phyloP scores from a whole-genome alignment of 2,329 filamentous ascomycete genomes.

The Penicillium sp. region DNA sequence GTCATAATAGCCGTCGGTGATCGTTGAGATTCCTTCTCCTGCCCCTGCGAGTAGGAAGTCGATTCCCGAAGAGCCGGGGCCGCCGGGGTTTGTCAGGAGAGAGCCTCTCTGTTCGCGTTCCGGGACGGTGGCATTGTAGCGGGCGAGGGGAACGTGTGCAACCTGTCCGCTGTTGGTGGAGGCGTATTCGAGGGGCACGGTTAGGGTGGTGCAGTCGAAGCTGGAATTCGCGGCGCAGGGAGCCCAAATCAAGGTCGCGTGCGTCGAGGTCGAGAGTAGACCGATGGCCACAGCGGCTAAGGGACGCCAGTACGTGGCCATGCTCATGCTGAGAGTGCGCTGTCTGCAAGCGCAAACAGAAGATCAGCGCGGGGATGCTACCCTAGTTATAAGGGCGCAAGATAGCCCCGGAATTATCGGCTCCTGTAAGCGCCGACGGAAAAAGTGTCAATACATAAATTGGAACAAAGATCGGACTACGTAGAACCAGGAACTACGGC shows the following conservation, averaged over 20 bases:
- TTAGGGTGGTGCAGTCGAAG: conserved; percentile 14
- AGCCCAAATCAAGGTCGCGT: conserved; percentile 9
- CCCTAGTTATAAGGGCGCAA: no score
- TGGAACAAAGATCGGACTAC: no score
- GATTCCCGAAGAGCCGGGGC: conserved; percentile 8
- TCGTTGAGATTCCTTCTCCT: neutral
- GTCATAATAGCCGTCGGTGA: conserved; percentile 10
- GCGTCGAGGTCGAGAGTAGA: neutral
- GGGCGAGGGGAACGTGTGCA: conserved; percentile 2
- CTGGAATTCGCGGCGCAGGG: conserved; percentile 4
- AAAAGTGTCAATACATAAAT: no score
- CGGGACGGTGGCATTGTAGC: neutral
- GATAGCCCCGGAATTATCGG: no score
- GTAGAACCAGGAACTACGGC: no score
- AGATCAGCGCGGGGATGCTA: no score
- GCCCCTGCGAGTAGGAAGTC: conserved; percentile 3
- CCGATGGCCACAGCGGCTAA: neutral
- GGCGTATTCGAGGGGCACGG: conserved; percentile 15
- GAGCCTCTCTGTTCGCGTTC: neutral
- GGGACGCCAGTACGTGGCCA: neutral
- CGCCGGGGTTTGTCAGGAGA: conserved; percentile 12
- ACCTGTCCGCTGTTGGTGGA: neutral
- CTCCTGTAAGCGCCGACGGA: no score
- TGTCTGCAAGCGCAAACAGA: no score
- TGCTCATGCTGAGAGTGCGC: neutral